Conservation (phyloP, 805 yeast genomes). For the Candida piceae region DNA sequence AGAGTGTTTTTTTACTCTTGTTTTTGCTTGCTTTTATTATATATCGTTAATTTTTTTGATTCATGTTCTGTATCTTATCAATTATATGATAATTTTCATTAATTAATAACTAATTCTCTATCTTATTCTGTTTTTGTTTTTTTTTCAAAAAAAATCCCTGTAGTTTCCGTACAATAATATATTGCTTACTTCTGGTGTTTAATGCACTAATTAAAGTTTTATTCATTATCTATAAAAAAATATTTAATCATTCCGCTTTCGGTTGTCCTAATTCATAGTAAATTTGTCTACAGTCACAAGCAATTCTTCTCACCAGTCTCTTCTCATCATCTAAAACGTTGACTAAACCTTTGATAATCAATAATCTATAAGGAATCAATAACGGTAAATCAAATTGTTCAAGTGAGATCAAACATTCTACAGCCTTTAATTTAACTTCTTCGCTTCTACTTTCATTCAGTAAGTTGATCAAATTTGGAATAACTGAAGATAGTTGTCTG, state of each 20-base stretch:
- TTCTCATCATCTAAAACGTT: conserved; percentile 65
- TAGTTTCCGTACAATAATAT: too few species aligned
- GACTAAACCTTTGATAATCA: conserved; percentile 43
- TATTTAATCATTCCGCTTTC: conserved; percentile 7
- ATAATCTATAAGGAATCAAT: conserved; percentile 47
- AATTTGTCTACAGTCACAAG: conserved; percentile 75
- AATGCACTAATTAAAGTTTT: too few species aligned
- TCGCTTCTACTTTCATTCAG: conserved; percentile 24
- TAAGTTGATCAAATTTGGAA: conserved; percentile 48
- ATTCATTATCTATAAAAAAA: too few species aligned
- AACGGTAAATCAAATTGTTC: conserved; percentile 36
- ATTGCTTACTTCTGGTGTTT: too few species aligned
- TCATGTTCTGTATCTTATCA: too few species aligned
- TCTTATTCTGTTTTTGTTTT: too few species aligned
- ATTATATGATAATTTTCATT: too few species aligned
- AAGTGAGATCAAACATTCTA: conserved; percentile 53
- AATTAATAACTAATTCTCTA: too few species aligned
- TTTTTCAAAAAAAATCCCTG: too few species aligned
- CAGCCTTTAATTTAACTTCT: conserved; percentile 49
- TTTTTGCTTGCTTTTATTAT: too few species aligned
- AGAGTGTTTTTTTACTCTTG: too few species aligned
- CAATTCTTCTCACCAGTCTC: conserved; percentile 69
- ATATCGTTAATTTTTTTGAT: too few species aligned
- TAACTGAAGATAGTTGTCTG: conserved; percentile 49
- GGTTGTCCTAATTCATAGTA: conserved; percentile 50